These are phyloP conservation scores for Daphne laureola DNA, from an alignment of 441 rosid genomes.

Conservation along the genomic window DNA sequence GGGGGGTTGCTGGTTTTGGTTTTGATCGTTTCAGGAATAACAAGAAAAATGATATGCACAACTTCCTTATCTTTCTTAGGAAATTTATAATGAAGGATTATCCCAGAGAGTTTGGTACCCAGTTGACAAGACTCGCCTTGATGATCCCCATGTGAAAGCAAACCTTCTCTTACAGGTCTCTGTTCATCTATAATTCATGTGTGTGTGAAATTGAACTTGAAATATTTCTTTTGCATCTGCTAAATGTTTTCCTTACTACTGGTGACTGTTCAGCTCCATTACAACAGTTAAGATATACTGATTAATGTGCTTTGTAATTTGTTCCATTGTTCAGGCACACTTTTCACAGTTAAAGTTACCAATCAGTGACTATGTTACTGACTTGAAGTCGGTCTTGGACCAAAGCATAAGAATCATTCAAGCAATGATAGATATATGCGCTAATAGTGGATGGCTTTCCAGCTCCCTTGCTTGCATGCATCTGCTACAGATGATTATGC, in stretches of 20 bases:
- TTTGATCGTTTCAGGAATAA: too few relatives aligned
- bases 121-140: slow-evolving; percentile 74
- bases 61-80: slow-evolving; percentile 36
- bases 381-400: slow-evolving; percentile 94
- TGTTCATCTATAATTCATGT: slow-evolving; percentile 6
- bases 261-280: not conserved
- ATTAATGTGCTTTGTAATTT: not conserved
- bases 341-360: slow-evolving; percentile 87
- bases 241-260: slow-evolving; percentile 2
- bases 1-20: too few relatives aligned
- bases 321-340: slow-evolving; percentile 61
- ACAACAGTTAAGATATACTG: not conserved
- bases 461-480: slow-evolving; percentile 96
- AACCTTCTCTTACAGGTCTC: slow-evolving; percentile 85
- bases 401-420: slow-evolving; percentile 98
- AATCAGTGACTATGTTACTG: slow-evolving; percentile 88
- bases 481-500: slow-evolving; percentile 98
- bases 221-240: not conserved
- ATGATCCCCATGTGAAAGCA: slow-evolving; percentile 95
- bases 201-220: not conserved
- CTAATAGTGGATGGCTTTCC: slow-evolving; percentile 97
- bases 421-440: slow-evolving; percentile 98
- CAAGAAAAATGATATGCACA: not conserved
- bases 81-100: slow-evolving; percentile 72
- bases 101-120: slow-evolving; percentile 60